Conservation (phyloP, 805 yeast species). For the Candida ficus region DNA sequence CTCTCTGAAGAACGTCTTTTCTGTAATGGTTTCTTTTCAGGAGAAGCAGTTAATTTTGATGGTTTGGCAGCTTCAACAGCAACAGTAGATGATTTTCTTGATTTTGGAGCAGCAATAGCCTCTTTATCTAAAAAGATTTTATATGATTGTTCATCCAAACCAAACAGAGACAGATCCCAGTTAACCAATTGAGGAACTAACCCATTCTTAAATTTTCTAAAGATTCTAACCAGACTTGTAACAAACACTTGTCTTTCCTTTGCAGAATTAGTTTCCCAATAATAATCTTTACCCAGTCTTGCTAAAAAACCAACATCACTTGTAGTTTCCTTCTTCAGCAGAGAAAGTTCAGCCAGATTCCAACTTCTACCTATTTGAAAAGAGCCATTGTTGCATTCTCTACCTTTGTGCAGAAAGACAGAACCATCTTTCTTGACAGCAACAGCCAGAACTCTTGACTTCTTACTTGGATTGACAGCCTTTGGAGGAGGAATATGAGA, state of each 20-base stretch:
- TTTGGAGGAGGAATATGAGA: slow-evolving; percentile 60
- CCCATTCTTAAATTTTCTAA: slow-evolving; percentile 51
- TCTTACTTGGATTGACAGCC: slow-evolving; percentile 44
- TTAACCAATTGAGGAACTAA: slow-evolving; percentile 47
- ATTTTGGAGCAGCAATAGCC: not conserved
- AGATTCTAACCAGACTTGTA: slow-evolving; percentile 46
- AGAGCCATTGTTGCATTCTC: slow-evolving; percentile 66
- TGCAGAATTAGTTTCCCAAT: slow-evolving; percentile 66
- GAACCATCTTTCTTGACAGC: slow-evolving; percentile 63
- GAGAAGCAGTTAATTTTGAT: not conserved
- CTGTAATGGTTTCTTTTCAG: not conserved
- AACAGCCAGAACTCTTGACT: slow-evolving; percentile 50
- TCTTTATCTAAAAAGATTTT: slow-evolving; percentile 20
- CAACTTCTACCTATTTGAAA: slow-evolving; percentile 92
- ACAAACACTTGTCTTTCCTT: slow-evolving; percentile 57
- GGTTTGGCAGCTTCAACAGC: not conserved
- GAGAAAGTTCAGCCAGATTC: slow-evolving; percentile 68
- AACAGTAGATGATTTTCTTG: not conserved
- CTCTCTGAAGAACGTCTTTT: slow-evolving; percentile 4
- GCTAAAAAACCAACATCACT: slow-evolving; percentile 54
- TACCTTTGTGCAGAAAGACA: slow-evolving; percentile 77
- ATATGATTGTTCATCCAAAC: slow-evolving; percentile 34
- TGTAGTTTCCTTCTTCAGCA: slow-evolving; percentile 47
- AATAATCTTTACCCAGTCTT: slow-evolving; percentile 70
- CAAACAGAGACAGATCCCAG: slow-evolving; percentile 42